Percentiles rank a stretch among this genome's conserved stretches.
Evolutionary conservation across 768 basidiomycete species (phyloP).

Genomic region (Lentinula edodes): DNA sequence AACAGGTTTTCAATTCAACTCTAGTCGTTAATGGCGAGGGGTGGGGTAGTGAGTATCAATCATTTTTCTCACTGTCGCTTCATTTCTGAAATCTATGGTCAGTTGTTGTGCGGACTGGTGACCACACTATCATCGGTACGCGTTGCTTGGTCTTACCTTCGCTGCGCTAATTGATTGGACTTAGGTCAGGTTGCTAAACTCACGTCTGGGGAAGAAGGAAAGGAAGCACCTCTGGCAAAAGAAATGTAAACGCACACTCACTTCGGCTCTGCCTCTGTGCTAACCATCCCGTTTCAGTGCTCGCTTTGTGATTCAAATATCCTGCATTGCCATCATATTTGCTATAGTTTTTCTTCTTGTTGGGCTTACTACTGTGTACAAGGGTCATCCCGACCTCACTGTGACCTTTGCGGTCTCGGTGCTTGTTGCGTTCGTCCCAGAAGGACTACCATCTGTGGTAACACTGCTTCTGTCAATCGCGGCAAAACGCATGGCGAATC

Average conservation of each 20-base stretch:
- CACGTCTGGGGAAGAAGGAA: constrained; percentile 59
- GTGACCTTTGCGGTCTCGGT: constrained; percentile 52
- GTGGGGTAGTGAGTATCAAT: constrained; percentile 49
- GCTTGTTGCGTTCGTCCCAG: constrained; percentile 45
- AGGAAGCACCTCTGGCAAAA: constrained; percentile 58
- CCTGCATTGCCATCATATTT: constrained; percentile 54
- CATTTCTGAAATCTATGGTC: background rate
- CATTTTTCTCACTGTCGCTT: background rate
- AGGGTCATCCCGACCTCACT: constrained; percentile 51
- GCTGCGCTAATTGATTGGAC: constrained; percentile 3
- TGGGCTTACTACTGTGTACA: constrained; percentile 62
- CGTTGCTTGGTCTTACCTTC: background rate
- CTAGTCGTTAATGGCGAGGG: constrained; percentile 68
- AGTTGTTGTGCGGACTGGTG: constrained; percentile 66
- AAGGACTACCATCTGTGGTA: constrained; percentile 62
- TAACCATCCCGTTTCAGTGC: constrained; percentile 26
- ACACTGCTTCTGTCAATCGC: constrained; percentile 64
- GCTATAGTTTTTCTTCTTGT: constrained; percentile 62
- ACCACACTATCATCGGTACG: constrained; percentile 58
- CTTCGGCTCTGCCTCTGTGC: background rate
- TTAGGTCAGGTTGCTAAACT: constrained; percentile 63
- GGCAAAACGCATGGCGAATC: constrained; percentile 65
- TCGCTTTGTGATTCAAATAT: constrained; percentile 59
- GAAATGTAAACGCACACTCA: constrained; percentile 45
- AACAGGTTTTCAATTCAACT: constrained; percentile 65